Conservation (phyloP, 83 land plant genomes). For the Diphasiastrum complanatum region DNA sequence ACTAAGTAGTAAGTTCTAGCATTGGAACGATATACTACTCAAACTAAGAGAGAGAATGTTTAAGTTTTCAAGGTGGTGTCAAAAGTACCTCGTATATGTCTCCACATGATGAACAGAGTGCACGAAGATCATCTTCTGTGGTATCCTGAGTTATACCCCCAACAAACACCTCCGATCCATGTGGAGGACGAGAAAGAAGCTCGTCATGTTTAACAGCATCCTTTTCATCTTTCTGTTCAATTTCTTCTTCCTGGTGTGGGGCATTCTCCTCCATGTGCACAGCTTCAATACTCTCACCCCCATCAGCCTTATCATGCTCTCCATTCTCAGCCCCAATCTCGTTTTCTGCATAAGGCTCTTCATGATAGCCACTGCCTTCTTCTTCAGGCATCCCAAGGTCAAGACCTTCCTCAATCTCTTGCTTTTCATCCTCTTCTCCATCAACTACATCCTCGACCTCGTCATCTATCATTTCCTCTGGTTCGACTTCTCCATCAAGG, state of each 20-base stretch:
- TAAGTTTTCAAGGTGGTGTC: too few relatives aligned
- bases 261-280: conserved; percentile 18
- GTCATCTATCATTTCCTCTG: conserved; percentile 39
- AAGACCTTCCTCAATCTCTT: conserved; percentile 50
- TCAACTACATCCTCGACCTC: conserved; percentile 59
- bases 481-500: conserved; percentile 66
- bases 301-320: conserved; percentile 44
- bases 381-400: conserved; percentile 41
- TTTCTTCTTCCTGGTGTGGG: conserved; percentile 12
- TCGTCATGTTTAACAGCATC: conserved; percentile 43
- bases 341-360: conserved; percentile 12
- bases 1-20: too few relatives aligned
- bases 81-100: conserved; percentile 87
- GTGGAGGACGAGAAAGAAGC: conserved; percentile 84
- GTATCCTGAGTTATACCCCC: conserved; percentile 69
- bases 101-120: conserved; percentile 61
- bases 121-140: conserved; percentile 60
- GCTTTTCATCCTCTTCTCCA: conserved; percentile 41
- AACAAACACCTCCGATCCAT: conserved; percentile 84
- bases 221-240: conserved; percentile 35
- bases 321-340: conserved; percentile 2
- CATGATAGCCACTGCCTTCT: conserved; percentile 40
- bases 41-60: too few relatives aligned
- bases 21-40: too few relatives aligned
- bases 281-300: conserved; percentile 36